These are phyloP conservation scores for Rosa hybrid DNA, from an alignment of 331 rosid species.

Conservation along the genomic window DNA sequence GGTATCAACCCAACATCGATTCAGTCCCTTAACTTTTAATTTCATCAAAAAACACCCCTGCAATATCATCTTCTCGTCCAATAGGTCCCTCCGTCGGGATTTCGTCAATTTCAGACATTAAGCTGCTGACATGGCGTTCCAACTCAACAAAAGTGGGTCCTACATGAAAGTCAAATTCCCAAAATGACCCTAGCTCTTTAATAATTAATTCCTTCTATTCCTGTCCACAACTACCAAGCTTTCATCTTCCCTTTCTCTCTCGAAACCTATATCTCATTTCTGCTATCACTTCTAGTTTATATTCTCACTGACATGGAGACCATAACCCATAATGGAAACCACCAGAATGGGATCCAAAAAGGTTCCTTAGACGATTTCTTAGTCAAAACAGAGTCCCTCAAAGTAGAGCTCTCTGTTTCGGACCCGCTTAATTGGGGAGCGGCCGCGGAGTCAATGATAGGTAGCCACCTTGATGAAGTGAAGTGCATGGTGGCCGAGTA, in stretches of 20 bases:
- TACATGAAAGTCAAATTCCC: too few relatives aligned
- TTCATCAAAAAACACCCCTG: too few relatives aligned
- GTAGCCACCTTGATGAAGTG: slow-evolving; percentile 83
- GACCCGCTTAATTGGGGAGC: slow-evolving; percentile 78
- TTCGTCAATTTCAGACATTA: too few relatives aligned
- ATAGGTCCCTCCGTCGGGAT: too few relatives aligned
- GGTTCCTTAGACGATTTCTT: slow-evolving; percentile 36
- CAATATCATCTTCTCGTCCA: too few relatives aligned
- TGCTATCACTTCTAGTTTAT: too few relatives aligned
- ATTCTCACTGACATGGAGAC: slow-evolving; percentile 12
- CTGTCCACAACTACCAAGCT: background rate
- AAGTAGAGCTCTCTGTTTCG: background rate
- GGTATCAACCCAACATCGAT: too few relatives aligned
- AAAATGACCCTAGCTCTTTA: too few relatives aligned
- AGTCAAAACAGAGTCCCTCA: slow-evolving; percentile 15
- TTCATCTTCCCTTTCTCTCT: background rate
- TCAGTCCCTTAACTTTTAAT: too few relatives aligned
- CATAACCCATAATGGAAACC: slow-evolving; percentile 22
- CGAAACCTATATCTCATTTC: background rate
- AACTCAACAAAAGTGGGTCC: too few relatives aligned
- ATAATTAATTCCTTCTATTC: too few relatives aligned
- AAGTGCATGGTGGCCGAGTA: slow-evolving; percentile 84
- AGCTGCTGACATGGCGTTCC: too few relatives aligned
- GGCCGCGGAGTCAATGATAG: slow-evolving; percentile 67
- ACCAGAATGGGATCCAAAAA: slow-evolving; percentile 20